phyloP scores from a whole-genome alignment of 2,329 filamentous ascomycete species.

The Diaporthe batatas region DNA sequence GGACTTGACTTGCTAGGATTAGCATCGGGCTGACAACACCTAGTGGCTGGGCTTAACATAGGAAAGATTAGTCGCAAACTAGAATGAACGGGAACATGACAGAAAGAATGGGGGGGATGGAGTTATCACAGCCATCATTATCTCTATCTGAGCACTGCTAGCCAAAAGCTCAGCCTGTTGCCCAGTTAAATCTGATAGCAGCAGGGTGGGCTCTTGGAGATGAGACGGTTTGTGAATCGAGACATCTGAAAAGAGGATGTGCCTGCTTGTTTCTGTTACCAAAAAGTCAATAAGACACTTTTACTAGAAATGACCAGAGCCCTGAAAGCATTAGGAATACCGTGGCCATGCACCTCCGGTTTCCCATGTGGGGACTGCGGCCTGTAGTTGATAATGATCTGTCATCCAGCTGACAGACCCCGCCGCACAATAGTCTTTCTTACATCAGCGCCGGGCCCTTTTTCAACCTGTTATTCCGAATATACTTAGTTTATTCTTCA shows the following conservation, averaged over 20 bases:
- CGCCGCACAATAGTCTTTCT: not conserved
- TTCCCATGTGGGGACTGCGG: not conserved
- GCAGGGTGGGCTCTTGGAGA: not conserved
- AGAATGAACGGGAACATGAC: not conserved
- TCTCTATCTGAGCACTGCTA: not conserved
- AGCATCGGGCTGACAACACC: not conserved
- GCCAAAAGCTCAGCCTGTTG: too few relatives aligned
- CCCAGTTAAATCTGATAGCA: not conserved
- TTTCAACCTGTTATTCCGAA: not conserved
- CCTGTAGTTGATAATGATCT: too few relatives aligned
- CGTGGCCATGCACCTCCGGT: not conserved
- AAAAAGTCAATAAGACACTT: too few relatives aligned
- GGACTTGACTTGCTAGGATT: not conserved
- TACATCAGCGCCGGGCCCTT: not conserved
- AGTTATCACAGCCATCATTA: not conserved
- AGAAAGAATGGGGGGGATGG: not conserved
- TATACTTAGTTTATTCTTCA: not conserved
- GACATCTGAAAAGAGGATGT: not conserved
- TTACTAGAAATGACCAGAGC: not conserved
- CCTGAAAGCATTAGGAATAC: not conserved
- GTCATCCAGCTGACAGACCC: not conserved
- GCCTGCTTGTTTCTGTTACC: not conserved
- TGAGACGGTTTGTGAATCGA: not conserved
- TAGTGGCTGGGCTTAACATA: not conserved
- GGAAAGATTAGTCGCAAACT: not conserved